Evolutionary conservation across 2,329 filamentous ascomycete species (phyloP), one percentile per base, ranked within the genome.

Genomic region (Colletotrichum sp.): DNA sequence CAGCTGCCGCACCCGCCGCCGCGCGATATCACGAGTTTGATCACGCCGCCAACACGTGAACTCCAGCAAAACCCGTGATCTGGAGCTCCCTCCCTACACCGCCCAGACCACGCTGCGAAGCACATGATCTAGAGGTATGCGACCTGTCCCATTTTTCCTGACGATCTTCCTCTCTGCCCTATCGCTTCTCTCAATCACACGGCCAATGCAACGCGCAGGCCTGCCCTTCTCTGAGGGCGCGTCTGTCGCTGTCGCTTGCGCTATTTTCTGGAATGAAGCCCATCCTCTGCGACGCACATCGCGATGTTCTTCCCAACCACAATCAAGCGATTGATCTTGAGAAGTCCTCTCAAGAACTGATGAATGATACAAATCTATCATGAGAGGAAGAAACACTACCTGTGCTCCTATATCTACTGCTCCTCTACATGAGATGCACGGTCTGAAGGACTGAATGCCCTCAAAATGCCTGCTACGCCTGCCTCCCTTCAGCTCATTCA

Each of bases 21-120:
- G 80, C 86, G 85, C 86, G 86, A 87, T 86, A 88, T 88, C 86
- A 88, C 86, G 86, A 88, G 86, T 85, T 87, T 83, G 82, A 84
- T 85, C 84, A 84, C 84, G 82, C 83, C 84, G 83, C 85, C 85
- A 78, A 74, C 68, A 68, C 71, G 63, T 75, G 67, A 71, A 72
- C 76, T 72, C 65, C 64, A 66, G 78, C 78, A 83, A 85, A 76
- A 85, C 85, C 86, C 86, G 86, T 87, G 86, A 87, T 87, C 84
- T 85, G 82, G 79, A 78, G 66, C 72, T 76, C 36, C 30, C 55
- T 60, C 70, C 36, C 30, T 57, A 44, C 70, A 67, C 63, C 73
- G 66, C 68, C 69, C 73, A 73, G 68, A 72, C 67, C 76, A 76
- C 73, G 78, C 79, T 79, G 78, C 78, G 79, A 80, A 83, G 85